These are phyloP conservation scores for Tylopilus sp. DNA, from an alignment of 1,284 basidiomycete species.

Conservation along the genomic window DNA sequence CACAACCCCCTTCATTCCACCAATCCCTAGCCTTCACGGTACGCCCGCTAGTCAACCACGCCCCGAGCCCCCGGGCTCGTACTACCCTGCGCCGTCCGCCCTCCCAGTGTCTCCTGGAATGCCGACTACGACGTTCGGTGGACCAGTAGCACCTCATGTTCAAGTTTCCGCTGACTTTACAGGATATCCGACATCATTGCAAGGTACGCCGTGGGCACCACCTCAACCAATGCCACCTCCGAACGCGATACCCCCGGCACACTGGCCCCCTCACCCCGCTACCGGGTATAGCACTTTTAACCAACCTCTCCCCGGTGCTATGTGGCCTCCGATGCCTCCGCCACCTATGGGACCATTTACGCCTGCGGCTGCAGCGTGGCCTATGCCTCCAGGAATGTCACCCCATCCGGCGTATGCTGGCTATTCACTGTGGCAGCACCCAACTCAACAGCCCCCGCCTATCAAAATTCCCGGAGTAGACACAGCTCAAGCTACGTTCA, in stretches of 20 bases:
- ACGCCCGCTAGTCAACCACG: constrained; percentile 26
- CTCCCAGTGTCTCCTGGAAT: constrained; percentile 26
- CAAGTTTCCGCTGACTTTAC: constrained; percentile 32
- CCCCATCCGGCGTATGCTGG: constrained; percentile 19
- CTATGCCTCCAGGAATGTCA: constrained; percentile 24
- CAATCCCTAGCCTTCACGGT: constrained; percentile 26
- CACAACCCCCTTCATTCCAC: constrained; percentile 31
- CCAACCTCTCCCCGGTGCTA: constrained; percentile 28
- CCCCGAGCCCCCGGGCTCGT: constrained; percentile 29
- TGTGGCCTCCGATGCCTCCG: constrained; percentile 22
- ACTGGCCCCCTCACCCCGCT: constrained; percentile 16
- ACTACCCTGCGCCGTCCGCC: constrained; percentile 29
- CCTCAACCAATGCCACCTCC: constrained; percentile 22
- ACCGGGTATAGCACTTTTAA: constrained; percentile 30
- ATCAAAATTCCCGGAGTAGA: constrained; percentile 24
- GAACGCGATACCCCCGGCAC: constrained; percentile 17
- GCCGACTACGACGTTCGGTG: constrained; percentile 8
- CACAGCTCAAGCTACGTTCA: constrained; percentile 26
- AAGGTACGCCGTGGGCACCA: constrained; percentile 29
- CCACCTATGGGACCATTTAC: constrained; percentile 23
- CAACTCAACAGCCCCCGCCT: constrained; percentile 24
- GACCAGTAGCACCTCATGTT: constrained; percentile 1
- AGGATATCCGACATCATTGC: constrained; percentile 27
- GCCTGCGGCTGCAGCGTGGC: constrained; percentile 30
- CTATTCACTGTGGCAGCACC: constrained; percentile 30